Percentiles rank a stretch among this genome's conserved stretches.
phyloP scores from a whole-genome alignment of 2,329 filamentous ascomycete species.

The Periconia macrospinosa region DNA sequence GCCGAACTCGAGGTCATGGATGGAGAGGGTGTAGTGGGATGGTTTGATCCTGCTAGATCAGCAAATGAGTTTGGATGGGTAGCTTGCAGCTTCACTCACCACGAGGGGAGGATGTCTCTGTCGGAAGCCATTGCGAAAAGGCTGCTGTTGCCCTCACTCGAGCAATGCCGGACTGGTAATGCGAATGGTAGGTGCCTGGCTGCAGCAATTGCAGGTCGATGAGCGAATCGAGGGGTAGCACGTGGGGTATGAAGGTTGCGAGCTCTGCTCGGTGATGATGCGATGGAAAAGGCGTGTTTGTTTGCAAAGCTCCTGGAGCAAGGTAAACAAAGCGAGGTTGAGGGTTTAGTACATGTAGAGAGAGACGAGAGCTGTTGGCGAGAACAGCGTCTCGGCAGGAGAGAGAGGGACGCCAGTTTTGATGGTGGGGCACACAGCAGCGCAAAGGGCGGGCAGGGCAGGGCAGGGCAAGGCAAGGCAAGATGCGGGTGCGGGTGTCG shows the following conservation, averaged over 20 bases:
- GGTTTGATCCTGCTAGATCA: slow-evolving; percentile 70
- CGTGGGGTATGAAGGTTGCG: slow-evolving; percentile 24
- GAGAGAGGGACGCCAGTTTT: slow-evolving; percentile 37
- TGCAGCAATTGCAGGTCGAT: slow-evolving; percentile 16
- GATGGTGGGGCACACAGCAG: slow-evolving; percentile 13
- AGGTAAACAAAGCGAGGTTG: slow-evolving; percentile 12
- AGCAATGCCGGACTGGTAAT: slow-evolving; percentile 32
- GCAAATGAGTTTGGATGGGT: neutral
- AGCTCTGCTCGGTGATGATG: slow-evolving; percentile 4
- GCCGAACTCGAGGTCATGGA: slow-evolving; percentile 75
- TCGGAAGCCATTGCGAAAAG: slow-evolving; percentile 48
- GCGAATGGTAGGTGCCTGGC: slow-evolving; percentile 14
- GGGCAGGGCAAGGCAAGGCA: too few relatives aligned
- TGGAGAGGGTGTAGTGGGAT: slow-evolving; percentile 79
- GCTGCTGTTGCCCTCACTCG: slow-evolving; percentile 33
- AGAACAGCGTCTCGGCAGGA: slow-evolving; percentile 40
- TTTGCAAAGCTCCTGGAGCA: slow-evolving; percentile 11
- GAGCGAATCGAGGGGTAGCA: slow-evolving; percentile 11
- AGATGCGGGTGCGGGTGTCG: neutral
- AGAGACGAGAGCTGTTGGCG: slow-evolving; percentile 26
- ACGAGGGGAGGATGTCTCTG: slow-evolving; percentile 49
- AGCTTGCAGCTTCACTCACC: slow-evolving; percentile 33
- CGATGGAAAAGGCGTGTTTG: slow-evolving; percentile 17
- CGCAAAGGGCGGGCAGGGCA: slow-evolving; percentile 2
- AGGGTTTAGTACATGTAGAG: too few relatives aligned